Evolutionary conservation across 495 filamentous ascomycete species (phyloP), one percentile per base, ranked within the genome.

Genomic region (Penicillium antarcticum): DNA sequence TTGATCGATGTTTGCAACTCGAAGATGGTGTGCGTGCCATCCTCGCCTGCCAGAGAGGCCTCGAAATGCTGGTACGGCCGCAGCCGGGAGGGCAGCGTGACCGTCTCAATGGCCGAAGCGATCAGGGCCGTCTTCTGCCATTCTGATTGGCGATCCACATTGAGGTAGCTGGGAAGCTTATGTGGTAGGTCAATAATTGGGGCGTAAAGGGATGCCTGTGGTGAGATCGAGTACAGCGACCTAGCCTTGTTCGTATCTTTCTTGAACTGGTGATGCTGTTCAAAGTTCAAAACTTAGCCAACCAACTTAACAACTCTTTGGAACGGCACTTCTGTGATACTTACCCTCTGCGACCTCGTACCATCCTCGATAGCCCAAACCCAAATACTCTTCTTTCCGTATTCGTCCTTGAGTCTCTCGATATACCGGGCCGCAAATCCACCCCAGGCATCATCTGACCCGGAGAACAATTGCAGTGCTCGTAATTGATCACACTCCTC

Each of bases 401-500:
- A 92, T 63, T 97, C 95, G 62, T 99, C 94, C 60, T 88, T 70
- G 33, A 99, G 60, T 24, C 83, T 74, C 60, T 96, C 90, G 14
- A 95, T 60, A 72, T 95, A 97, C 60, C 75, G 76, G 3, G 84
- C 73, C 9, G 87, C 79, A 67, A 97, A 97, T 0, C 92, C 91
- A 48, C 88, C 91, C 95, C 94, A 99, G 2, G 88, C 92, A 77
- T 96, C 91, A 63, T 96, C 91, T 9, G 86, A 71, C 10, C 82
- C 78, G 0, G 87, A 77, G 42, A 97, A 79, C 17, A 97, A 60
- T 60, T 97, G 91, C 24, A 99, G 67, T 0, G 85, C 92, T 63
- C 96, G 91, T 69, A 97, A 74, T 50, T 88, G 84, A 65, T 99
- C 94, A 52, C 91, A 94, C 69, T 97, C 94, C 70, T 99, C 94